Evolutionary conservation across 225 moss, liverwort and hornwort genomes (phyloP), one percentile per base, ranked within the genome.

Genomic region (Sphagnum contortum): DNA sequence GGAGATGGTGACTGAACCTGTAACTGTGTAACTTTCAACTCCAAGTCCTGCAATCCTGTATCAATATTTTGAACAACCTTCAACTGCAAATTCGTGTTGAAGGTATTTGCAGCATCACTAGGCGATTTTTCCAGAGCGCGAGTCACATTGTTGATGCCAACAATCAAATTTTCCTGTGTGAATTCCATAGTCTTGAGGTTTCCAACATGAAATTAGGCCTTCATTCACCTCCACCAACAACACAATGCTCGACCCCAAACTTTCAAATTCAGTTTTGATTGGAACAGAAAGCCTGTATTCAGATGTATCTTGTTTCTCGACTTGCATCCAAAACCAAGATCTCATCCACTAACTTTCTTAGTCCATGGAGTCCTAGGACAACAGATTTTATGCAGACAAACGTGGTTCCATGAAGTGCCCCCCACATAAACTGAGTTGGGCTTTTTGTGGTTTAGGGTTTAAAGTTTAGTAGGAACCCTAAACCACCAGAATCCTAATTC

Each of bases 141-240:
- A 70, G 87, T 71, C 66, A 90, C 87, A 61, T 74, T 73, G 69
- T 84, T 90, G 70, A 90, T 77, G 59, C 89, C 86, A 10, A 84
- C 72, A 67, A 77, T 81, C 12, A 89, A 68, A 75, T 78, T 66
- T 45, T 70, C 83, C 89, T 89, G 73, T 59, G 60, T 58, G n/a
- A 47, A 14, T 12, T 7, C 54, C 59, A 12, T 29, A 59, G 5
- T 29, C 2, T 59, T 12, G 44, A 62, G 46, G 5, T 45, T 62
- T 45, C 48, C 9, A 62, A 55, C 5, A 62, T 29, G 29, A 29
- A 29, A 29, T 29, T 29, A 29, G 29, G 29, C 29, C 29, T 29
- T 29, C 29, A 29, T 29, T 29, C 46, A 11, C 12, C 12, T 48
- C 45, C 5, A 62, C 50, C 2, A 52, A 51, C 44, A 8, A 47